Base-by-base conservation (phyloP, 2,329 filamentous ascomycete genomes). In the Penicillium sp. region DNA sequence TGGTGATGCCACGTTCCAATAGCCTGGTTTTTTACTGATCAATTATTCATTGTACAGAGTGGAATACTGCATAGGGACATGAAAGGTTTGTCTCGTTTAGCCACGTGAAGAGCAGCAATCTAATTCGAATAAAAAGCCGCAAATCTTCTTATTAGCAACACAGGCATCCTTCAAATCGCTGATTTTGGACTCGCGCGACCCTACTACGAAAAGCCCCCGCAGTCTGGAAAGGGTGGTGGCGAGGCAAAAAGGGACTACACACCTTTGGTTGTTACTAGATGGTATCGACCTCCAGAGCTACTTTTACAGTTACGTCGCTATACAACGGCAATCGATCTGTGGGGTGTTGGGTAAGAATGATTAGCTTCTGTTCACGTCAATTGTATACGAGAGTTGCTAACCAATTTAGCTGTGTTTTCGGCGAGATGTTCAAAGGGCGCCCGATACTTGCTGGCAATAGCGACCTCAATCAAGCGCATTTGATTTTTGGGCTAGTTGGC, bases 241-340 rank as follows among this genome's bases (percentile, higher is more conserved):
- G 88, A 93, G 56, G 92, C 92, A 0, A 84, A 83, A 57, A 83
- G 92, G 67, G 92, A 97, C 62, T 99, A 99, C 74, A 99, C 94
- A 4, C 91, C 89, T n/a, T 79, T 97, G 14, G 94, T 99, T 18
- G 94, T 99, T 11, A 99, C 94, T 16, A 81, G 94, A 66, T 99
- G 94, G 94, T 99, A 99, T 71, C 83, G 94, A 23, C 94, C 94
- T 33, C 94, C 94, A 0, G 94, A 99, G 79, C 80, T 99, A 40
- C 79, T 99, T 30, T 81, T 99, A 49, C 89, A 93, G 62, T 80
- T 99, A 30, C 87, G 91, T 65, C 85, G 85, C 63, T 99, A 99
- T 74, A 99, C 94, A n/a, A 91, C 92, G 14, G 92, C 94, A 9
- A 97, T 99, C 66, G 94, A 99, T 73, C 85, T 99, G 76, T 99